These are phyloP conservation scores for Saturnispora quitensis DNA, from an alignment of 805 yeast species.

Conservation along the genomic window DNA sequence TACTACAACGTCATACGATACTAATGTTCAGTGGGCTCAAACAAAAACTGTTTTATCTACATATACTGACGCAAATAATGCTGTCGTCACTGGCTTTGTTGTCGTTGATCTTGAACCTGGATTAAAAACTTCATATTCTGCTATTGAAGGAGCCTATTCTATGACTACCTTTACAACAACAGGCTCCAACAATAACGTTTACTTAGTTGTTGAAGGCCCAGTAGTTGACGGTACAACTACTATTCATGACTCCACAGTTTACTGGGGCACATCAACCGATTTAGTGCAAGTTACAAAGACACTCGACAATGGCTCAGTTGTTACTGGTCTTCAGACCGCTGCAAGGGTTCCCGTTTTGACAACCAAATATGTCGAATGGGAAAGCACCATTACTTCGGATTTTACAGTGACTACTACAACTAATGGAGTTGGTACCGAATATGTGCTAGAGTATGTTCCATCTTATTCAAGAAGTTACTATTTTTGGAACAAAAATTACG, in stretches of 20 bases:
- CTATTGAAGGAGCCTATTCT: background rate
- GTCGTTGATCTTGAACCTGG: background rate
- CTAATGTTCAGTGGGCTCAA: background rate
- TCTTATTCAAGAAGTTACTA: constrained; percentile 3
- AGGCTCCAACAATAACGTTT: background rate
- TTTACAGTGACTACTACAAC: background rate
- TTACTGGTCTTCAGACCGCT: background rate
- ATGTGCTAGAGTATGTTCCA: constrained; percentile 7
- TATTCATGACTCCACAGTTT: background rate
- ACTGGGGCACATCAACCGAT: background rate
- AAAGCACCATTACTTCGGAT: constrained; percentile 1
- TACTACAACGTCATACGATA: background rate
- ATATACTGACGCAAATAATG: background rate
- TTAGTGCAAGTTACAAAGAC: background rate
- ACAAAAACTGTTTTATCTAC: background rate
- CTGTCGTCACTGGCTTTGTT: background rate
- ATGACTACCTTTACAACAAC: background rate
- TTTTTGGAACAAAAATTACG: constrained; percentile 8
- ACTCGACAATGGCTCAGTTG: background rate
- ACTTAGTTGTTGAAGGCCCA: constrained; percentile 1
- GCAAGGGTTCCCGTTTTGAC: background rate
- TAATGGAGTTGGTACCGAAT: background rate
- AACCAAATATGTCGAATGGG: background rate
- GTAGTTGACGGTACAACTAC: background rate
- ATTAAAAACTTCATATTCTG: background rate